These are phyloP conservation scores for Diatrype stigma DNA, from an alignment of 2,329 filamentous ascomycete species.

Conservation along the genomic window DNA sequence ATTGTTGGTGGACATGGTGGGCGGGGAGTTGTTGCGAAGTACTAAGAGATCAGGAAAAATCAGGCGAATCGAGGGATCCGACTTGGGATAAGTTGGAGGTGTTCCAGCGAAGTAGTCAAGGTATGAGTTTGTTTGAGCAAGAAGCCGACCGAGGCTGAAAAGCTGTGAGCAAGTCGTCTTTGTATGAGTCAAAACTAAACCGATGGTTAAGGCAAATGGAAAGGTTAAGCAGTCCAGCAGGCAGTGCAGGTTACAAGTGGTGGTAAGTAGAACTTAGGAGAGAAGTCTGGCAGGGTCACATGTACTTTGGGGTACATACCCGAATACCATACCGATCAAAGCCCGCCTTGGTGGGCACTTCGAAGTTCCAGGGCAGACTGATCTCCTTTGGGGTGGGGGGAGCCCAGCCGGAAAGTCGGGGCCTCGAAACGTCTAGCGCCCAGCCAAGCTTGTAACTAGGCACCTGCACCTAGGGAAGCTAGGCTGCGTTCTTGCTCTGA, in stretches of 20 bases:
- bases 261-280: background rate
- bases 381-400: too few relatives aligned
- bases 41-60: background rate
- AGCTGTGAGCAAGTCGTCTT: background rate
- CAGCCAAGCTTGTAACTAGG: too few relatives aligned
- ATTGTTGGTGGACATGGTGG: constrained; percentile 1
- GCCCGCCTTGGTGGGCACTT: too few relatives aligned
- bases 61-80: background rate
- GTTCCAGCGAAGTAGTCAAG: too few relatives aligned
- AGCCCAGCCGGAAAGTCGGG: too few relatives aligned
- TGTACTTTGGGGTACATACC: background rate
- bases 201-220: background rate
- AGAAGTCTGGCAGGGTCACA: background rate
- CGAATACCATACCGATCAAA: too few relatives aligned
- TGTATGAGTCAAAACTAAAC: background rate
- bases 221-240: background rate
- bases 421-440: too few relatives aligned
- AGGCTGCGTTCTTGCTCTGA: too few relatives aligned
- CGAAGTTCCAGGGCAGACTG: background rate
- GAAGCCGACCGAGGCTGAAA: background rate
- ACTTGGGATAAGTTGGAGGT: background rate
- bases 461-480: too few relatives aligned
- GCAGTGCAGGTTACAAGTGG: too few relatives aligned
- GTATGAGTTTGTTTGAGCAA: background rate
- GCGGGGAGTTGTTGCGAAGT: background rate